phyloP scores from a whole-genome alignment of 352 stramenopile genomes.

The Phytophthora constricta region DNA sequence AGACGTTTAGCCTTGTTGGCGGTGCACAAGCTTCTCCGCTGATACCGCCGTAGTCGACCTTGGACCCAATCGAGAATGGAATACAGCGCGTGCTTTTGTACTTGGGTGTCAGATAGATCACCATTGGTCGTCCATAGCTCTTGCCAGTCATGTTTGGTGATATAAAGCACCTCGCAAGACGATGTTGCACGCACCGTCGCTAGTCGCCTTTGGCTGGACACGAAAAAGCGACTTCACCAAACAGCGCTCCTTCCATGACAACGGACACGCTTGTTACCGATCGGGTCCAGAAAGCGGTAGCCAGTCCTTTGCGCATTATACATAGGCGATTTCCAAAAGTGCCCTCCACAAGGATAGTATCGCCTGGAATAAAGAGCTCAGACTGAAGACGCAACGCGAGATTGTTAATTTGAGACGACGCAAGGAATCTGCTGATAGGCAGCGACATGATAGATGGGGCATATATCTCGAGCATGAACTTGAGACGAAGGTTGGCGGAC shows the following conservation, averaged over 20 bases:
- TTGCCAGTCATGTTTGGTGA: constrained; percentile 69
- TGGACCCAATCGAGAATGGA: constrained; percentile 71
- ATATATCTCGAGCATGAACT: constrained; percentile 83
- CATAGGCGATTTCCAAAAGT: constrained; percentile 65
- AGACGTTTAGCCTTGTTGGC: constrained; percentile 51
- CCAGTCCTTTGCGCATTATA: constrained; percentile 65
- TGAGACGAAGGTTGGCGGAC: constrained; percentile 69
- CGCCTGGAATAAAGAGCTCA: constrained; percentile 74
- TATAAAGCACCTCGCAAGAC: constrained; percentile 70
- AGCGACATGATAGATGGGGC: constrained; percentile 50
- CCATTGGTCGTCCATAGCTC: constrained; percentile 58
- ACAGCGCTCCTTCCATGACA: constrained; percentile 67
- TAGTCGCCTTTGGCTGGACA: constrained; percentile 57
- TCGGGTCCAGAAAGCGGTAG: constrained; percentile 56
- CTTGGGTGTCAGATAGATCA: constrained; percentile 48
- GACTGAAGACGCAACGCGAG: constrained; percentile 64
- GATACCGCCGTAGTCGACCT: constrained; percentile 47
- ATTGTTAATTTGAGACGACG: constrained; percentile 65
- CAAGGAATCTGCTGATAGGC: constrained; percentile 64
- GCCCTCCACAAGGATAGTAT: constrained; percentile 69
- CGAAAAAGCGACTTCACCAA: constrained; percentile 79
- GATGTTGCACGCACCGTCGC: constrained; percentile 68
- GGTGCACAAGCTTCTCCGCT: constrained; percentile 39
- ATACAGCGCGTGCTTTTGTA: constrained; percentile 62
- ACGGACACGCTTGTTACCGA: constrained; percentile 62